Evolutionary conservation across 805 yeast genomes (phyloP).

Genomic region (Yarrowia sp.): DNA sequence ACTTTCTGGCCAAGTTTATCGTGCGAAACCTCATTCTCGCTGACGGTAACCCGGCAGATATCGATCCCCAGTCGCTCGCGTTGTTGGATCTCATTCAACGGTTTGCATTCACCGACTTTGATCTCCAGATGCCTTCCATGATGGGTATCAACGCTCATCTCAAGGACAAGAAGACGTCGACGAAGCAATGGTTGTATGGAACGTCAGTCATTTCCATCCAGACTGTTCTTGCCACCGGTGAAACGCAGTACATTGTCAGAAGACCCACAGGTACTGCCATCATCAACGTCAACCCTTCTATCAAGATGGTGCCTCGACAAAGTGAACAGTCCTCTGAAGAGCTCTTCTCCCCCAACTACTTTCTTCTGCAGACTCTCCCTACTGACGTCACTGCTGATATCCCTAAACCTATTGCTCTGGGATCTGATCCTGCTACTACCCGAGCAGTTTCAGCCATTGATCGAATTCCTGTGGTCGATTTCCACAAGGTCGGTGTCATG

Average conservation of each 20-base stretch:
- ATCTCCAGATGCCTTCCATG: conserved; percentile 55
- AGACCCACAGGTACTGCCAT: conserved; percentile 70
- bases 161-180: conserved; percentile 41
- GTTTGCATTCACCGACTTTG: conserved; percentile 69
- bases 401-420: conserved; percentile 58
- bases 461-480: conserved; percentile 76
- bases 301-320: conserved; percentile 13
- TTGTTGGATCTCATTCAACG: conserved; percentile 71
- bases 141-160: conserved; percentile 40
- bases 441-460: conserved; percentile 71
- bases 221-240: conserved; percentile 61
- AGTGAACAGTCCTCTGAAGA: conserved; percentile 37
- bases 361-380: conserved; percentile 60
- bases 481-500: conserved; percentile 78
- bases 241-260: conserved; percentile 59
- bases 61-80: conserved; percentile 65
- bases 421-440: conserved; percentile 56
- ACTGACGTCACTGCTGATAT: conserved; percentile 49
- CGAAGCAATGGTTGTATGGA: conserved; percentile 68
- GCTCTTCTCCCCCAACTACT: conserved; percentile 55
- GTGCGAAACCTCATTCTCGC: conserved; percentile 61
- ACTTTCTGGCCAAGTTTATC: conserved; percentile 66
- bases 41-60: conserved; percentile 46
- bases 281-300: conserved; percentile 52
- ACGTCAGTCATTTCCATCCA: conserved; percentile 62